Conservation (phyloP, 192 early-diverging fungal genomes). For the Coemansia sp. region DNA sequence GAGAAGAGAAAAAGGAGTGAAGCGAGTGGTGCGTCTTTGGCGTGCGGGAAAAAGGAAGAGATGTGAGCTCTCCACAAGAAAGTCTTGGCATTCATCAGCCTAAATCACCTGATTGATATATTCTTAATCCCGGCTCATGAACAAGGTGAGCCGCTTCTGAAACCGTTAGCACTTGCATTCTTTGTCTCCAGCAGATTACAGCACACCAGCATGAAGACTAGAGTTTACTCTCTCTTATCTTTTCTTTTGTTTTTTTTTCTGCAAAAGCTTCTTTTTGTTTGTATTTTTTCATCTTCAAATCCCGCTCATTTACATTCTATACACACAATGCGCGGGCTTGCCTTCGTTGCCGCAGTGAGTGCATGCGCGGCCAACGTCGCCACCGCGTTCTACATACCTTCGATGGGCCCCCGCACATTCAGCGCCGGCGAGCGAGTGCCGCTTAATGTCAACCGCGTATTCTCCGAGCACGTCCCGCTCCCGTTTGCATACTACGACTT, state of each 20-base stretch:
- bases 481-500: conserved; percentile 67
- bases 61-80: no score
- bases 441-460: conserved; percentile 67
- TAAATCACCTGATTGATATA: background rate
- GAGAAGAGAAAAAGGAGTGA: background rate
- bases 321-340: background rate
- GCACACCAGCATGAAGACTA: no score
- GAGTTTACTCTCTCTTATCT: no score
- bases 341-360: conserved; percentile 3
- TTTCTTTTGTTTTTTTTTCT: no score
- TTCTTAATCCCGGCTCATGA: background rate
- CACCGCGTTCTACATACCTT: conserved; percentile 48
- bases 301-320: background rate
- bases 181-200: no score
- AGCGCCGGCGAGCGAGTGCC: conserved; percentile 58
- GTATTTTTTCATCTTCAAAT: no score
- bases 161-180: background rate
- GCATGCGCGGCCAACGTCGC: conserved; percentile 6
- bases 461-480: conserved; percentile 65
- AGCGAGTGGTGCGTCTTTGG: no score
- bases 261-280: no score
- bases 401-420: conserved; percentile 45
- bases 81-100: background rate
- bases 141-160: background rate
- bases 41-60: no score